Conservation (phyloP, 768 basidiomycete species). For the Lentinula aciculospora region DNA sequence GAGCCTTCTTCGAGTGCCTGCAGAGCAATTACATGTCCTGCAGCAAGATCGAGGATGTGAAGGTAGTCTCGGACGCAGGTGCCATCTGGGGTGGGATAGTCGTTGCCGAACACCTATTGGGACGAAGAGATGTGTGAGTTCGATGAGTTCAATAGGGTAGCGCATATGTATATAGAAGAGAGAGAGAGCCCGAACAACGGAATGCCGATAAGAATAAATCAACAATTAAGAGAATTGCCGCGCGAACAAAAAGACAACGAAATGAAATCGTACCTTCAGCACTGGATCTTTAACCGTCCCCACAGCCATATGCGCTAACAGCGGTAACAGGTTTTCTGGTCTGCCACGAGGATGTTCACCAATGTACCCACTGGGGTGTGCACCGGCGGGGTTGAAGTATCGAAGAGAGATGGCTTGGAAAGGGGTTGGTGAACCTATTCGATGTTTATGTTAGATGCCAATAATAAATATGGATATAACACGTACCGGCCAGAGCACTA, state of each 20-base stretch:
- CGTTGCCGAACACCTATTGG: slow-evolving; percentile 90
- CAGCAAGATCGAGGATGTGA: slow-evolving; percentile 89
- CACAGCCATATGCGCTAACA: slow-evolving; percentile 91
- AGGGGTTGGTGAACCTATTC: slow-evolving; percentile 46
- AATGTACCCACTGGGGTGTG: slow-evolving; percentile 91
- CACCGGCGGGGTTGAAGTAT: slow-evolving; percentile 99
- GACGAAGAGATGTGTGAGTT: slow-evolving; percentile 15
- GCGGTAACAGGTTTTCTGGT: slow-evolving; percentile 90
- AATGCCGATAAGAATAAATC: no score
- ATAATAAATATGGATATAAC: slow-evolving; percentile 47
- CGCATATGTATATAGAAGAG: no score
- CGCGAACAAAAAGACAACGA: no score
- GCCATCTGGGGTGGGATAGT: slow-evolving; percentile 95
- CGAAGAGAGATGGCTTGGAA: slow-evolving; percentile 87
- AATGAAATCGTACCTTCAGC: slow-evolving; percentile 33
- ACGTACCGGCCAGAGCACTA: not conserved
- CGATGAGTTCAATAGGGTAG: not conserved
- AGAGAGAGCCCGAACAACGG: no score
- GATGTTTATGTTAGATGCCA: not conserved
- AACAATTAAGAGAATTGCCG: no score
- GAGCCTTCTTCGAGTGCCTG: slow-evolving; percentile 69
- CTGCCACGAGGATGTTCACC: slow-evolving; percentile 95
- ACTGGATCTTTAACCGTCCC: slow-evolving; percentile 69
- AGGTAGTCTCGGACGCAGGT: slow-evolving; percentile 96
- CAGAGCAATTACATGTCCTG: slow-evolving; percentile 87